phyloP scores from a whole-genome alignment of 192 early-diverging fungal species.

The Mortierella claussenii region DNA sequence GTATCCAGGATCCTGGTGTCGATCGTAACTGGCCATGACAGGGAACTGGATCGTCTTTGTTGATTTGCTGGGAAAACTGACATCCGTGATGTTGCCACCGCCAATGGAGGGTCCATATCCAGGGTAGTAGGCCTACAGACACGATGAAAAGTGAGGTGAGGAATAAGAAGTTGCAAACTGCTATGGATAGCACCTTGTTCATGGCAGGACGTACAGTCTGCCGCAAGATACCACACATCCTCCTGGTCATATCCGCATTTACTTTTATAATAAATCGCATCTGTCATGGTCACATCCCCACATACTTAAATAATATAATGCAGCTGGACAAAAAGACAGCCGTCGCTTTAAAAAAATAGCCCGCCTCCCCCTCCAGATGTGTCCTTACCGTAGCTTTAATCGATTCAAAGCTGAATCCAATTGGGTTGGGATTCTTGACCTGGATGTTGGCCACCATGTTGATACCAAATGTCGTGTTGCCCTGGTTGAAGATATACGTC shows the following conservation, averaged over 20 bases:
- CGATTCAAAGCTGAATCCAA: constrained; percentile 28
- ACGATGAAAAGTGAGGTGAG: neutral
- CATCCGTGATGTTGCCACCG: constrained; percentile 19
- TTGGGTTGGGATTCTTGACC: constrained; percentile 45
- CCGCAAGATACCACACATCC: too few relatives aligned
- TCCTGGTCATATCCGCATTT: too few relatives aligned
- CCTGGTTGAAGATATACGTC: constrained; percentile 25
- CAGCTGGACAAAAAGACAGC: too few relatives aligned
- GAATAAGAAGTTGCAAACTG: neutral
- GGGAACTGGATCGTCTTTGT: constrained; percentile 20
- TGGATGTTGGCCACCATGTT: constrained; percentile 26
- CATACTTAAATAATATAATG: too few relatives aligned
- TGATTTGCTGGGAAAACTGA: constrained; percentile 24
- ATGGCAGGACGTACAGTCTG: too few relatives aligned
- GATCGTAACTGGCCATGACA: constrained; percentile 12
- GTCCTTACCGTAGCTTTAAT: constrained; percentile 33
- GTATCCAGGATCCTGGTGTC: constrained; percentile 29
- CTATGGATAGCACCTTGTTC: too few relatives aligned
- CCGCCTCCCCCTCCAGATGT: too few relatives aligned
- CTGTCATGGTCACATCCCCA: too few relatives aligned
- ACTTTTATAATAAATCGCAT: too few relatives aligned
- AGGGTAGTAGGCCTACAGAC: constrained; percentile 27
- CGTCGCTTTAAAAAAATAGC: too few relatives aligned
- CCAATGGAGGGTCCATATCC: constrained; percentile 26
- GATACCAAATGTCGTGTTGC: constrained; percentile 37